Evolutionary conservation across 2,329 filamentous ascomycete genomes (phyloP), one percentile per base, ranked within the genome.

Genomic region (Nemania diffusa): DNA sequence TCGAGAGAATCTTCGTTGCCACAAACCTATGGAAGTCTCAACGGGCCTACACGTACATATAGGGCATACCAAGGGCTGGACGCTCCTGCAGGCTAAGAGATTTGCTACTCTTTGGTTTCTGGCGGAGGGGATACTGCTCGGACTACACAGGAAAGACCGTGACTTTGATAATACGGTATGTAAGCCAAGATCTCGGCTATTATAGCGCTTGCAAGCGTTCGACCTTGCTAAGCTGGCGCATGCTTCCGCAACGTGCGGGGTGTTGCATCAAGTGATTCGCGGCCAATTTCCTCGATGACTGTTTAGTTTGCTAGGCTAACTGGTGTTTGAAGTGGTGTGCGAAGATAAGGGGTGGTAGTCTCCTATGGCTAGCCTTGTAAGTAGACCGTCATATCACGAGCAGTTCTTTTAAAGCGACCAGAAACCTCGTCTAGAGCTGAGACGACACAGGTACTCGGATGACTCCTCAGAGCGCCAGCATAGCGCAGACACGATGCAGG

Each of bases 1-100:
- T 52, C 71, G 73, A 34, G 15, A 64, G 17, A 6, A 24, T 22
- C 20, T 73, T 7, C 71, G 73, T 4, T 63, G 40, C 40, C 67
- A 72, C 42, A 74, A 73, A 46, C 73, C 73, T 7, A 73, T 74
- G 69, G 59, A 70, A 20, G 48, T 59, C 34, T 70, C 69, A 32
- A 60, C 71, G 9, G 72, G 73, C 22, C 17, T 74, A 1, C 71
- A 73, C 26, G 56, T 74, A 5, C 71, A 74, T 34, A 17, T 74
- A 22, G 73, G 73, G 9, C 67, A 74, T 42, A 67, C 63, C 17
- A 48, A 65, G 6, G 73, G 73, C 2, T 74, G 71, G 72, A 68
- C 66, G 22, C 64, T 74, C 24, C 48, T 62, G 22, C 69, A 73
- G 22, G 34, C 70, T 1, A 74, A 74, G 65, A 69, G 62, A 51